Evolutionary conservation across 2,329 filamentous ascomycete genomes (phyloP).

Genomic region (Plenodomus tracheiphilus): DNA sequence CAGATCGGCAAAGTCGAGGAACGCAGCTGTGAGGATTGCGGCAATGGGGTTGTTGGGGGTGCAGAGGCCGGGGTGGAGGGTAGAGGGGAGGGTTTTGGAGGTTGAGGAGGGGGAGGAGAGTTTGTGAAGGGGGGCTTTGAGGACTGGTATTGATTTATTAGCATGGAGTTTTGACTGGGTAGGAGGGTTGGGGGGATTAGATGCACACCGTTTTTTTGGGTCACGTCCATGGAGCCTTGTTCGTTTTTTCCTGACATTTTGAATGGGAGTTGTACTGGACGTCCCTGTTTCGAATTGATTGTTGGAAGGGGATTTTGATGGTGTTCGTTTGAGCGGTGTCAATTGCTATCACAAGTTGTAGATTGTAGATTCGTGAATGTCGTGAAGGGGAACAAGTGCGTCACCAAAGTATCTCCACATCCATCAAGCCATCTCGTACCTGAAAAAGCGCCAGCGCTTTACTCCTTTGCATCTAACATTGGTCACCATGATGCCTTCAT

Average conservation of each 20-base stretch:
- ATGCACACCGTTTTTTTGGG: conserved; percentile 29
- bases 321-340: no score
- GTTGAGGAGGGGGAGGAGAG: conserved; percentile 13
- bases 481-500: conserved; percentile 16
- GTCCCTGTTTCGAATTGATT: no score
- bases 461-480: conserved; percentile 1
- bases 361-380: conserved; percentile 2
- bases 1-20: conserved; percentile 65
- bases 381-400: not conserved
- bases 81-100: conserved; percentile 2
- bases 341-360: no score
- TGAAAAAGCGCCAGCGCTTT: not conserved
- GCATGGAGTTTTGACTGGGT: no score
- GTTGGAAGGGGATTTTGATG: no score
- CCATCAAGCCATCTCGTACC: not conserved
- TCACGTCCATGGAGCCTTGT: conserved; percentile 30
- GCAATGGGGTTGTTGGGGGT: conserved; percentile 49
- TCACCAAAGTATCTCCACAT: not conserved
- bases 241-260: conserved; percentile 25
- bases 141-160: no score
- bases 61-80: conserved; percentile 24
- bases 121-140: conserved; percentile 30
- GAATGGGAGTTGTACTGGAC: no score
- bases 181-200: not conserved
- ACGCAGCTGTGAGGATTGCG: conserved; percentile 59